Conservation (phyloP, 306 rosid genomes). For the Begonia peltatifolia region DNA sequence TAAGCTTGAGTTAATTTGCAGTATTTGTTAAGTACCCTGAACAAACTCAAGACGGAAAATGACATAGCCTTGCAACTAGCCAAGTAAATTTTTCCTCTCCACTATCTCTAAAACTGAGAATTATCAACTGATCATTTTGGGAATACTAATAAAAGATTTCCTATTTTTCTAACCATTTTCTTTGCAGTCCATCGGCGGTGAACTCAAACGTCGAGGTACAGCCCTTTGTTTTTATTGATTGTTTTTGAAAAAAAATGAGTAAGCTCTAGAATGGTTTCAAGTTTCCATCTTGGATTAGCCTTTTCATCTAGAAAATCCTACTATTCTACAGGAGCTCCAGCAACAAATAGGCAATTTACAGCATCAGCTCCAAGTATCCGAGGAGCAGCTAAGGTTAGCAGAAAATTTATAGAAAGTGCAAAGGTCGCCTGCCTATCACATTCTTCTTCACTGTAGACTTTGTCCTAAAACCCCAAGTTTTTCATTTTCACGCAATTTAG, state of each 20-base stretch:
- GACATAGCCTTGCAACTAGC: slow-evolving; percentile 36
- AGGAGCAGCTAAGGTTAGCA: slow-evolving; percentile 63
- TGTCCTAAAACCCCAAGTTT: neutral
- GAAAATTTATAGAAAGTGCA: neutral
- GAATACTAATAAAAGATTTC: neutral
- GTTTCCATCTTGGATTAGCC: too few relatives aligned
- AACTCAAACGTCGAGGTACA: slow-evolving; percentile 34
- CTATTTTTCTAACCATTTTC: neutral
- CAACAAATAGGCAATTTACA: slow-evolving; percentile 50
- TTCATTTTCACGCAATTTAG: neutral
- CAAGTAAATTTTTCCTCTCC: slow-evolving; percentile 17
- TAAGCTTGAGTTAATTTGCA: slow-evolving; percentile 9
- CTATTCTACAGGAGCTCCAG: slow-evolving; percentile 43
- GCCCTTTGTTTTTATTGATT: neutral
- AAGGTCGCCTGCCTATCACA: neutral
- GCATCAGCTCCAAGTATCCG: slow-evolving; percentile 68
- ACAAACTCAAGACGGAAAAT: slow-evolving; percentile 28
- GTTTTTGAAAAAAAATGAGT: too few relatives aligned
- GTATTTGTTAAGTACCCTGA: slow-evolving; percentile 30
- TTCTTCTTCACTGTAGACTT: neutral
- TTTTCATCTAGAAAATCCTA: neutral
- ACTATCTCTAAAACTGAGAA: neutral
- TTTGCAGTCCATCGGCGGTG: slow-evolving; percentile 18
- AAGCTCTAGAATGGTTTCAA: too few relatives aligned
- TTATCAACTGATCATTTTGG: neutral